Evolutionary conservation across 179 eudicot species (phyloP).

Genomic region (Gypsophila paniculata): DNA sequence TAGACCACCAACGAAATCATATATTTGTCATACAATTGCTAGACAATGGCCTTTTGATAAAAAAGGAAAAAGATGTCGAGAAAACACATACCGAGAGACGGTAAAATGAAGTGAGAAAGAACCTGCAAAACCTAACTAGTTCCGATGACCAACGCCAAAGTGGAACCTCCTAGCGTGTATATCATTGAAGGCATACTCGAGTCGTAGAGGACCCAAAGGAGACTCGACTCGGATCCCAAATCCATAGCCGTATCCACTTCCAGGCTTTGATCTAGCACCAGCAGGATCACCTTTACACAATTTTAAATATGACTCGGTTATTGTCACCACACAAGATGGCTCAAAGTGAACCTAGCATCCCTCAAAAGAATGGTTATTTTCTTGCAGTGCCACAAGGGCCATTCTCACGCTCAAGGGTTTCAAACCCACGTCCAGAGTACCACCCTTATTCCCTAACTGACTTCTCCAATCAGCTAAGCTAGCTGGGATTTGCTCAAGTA

Average conservation of each 20-base stretch:
- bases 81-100: not conserved
- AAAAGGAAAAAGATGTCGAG: not conserved
- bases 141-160: slow-evolving; percentile 88
- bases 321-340: not conserved
- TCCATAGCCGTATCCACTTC: slow-evolving; percentile 94
- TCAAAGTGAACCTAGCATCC: no score
- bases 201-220: slow-evolving; percentile 88
- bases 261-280: slow-evolving; percentile 86
- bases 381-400: no score
- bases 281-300: slow-evolving; percentile 79
- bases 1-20: not conserved
- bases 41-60: not conserved
- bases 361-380: no score
- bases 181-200: slow-evolving; percentile 91
- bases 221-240: slow-evolving; percentile 88
- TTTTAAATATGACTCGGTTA: not conserved
- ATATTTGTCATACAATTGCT: slow-evolving; percentile 9
- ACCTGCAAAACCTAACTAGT: slow-evolving; percentile 25
- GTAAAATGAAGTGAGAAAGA: not conserved
- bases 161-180: slow-evolving; percentile 70
- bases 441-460: no score
- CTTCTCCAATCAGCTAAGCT: no score
- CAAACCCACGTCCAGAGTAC: no score
- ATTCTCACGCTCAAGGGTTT: no score
- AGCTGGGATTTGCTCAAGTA: no score